Evolutionary conservation across 2,329 filamentous ascomycete genomes (phyloP), one percentile per base, ranked within the genome.

Genomic region (Penicillium sp.): DNA sequence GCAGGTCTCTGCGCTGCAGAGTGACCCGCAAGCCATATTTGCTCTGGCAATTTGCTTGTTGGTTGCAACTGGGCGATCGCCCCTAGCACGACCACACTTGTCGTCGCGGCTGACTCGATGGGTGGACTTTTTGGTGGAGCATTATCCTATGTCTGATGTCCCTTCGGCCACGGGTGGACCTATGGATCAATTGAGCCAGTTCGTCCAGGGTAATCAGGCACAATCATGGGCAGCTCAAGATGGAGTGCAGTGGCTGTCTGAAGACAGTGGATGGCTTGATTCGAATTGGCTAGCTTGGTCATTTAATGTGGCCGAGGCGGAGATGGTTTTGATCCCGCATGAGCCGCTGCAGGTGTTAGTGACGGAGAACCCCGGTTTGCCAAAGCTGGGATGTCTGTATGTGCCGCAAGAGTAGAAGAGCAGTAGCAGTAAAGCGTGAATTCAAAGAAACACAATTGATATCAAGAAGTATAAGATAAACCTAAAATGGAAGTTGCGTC

Each of bases 211-310:
- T 33, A 67, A 67, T n/a, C 51, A 44, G 37, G 56, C 45, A 19
- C n/a, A 51, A 17, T 8, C 38, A 24, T 62, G 58, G 56, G 59
- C 63, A 37, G 12, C 37, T 4, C 33, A 51, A 8, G 65, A 65
- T 60, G 63, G 66, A 15, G 63, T 65, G 1, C 28, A 50, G 40
- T 70, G 68, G 68, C 60, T 70, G 17, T 37, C 55, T 3, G 57
- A 64, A n/a, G 66, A 66, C n/a, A 68, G 68, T 54, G 74, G 71
- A 66, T 79, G 78, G 78, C 63, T 79, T 33, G 73, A 75, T 30
- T 66, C 73, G 7, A 73, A 76, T 22, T 76, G 75, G 74, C 19
- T 81, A 51, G 76, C 78, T 50, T 82, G 80, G 80, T 76, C 77
- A 26, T 81, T 78, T 75, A 75, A 76, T 61, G 72, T 80, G 47